Base-by-base conservation (phyloP, 2,329 filamentous ascomycete species). In the Cercospora zeae-maydis region DNA sequence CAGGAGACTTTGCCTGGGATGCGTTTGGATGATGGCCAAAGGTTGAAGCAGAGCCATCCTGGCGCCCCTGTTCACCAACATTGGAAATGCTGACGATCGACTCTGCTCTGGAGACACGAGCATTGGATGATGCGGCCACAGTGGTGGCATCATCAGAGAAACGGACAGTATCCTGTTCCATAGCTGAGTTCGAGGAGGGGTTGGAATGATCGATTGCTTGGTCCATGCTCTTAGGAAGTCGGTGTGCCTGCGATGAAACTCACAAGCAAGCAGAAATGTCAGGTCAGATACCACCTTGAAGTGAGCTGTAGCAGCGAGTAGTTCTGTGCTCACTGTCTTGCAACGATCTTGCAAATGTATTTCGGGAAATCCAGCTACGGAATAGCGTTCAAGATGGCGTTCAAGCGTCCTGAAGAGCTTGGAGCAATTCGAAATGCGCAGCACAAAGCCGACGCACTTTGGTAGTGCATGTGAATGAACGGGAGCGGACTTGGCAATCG, bases 61-160 rank as follows among this genome's bases (percentile, higher is more conserved):
- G 27, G n/a, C 19, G 4, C 10, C 21, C 13, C 10, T 39, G 37
- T 19, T 6, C 31, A 13, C 37, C 45, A 21, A 31, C 14, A 24
- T 59, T 45, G 14, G 42, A 42, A 9, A 59, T 39, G 33, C n/a
- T 39, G 31, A 59, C 47, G n/a, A 53, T 45, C 14, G 57, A 52
- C n/a, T 21, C 11, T 19, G 37, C 24, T 14, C 14, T 34, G 0
- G 37, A 30, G n/a, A 5, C 42, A 9, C 3, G 42, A 0, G 0
- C 42, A 10, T 19, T 19, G 11, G 24, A 14, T 2, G 56, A 45
- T 19, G 16, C 39, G 1, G 2, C 56, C n/a, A 30, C 5, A n/a
- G 27, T 19, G 1, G 16, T n/a, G 24, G 42, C 19, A 10, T 4
- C 30, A 34, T 16, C 13, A 11, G 8, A 9, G 2, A 10, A 2